Evolutionary conservation across 2,329 filamentous ascomycete genomes (phyloP).

Genomic region (Xylaria sp.): DNA sequence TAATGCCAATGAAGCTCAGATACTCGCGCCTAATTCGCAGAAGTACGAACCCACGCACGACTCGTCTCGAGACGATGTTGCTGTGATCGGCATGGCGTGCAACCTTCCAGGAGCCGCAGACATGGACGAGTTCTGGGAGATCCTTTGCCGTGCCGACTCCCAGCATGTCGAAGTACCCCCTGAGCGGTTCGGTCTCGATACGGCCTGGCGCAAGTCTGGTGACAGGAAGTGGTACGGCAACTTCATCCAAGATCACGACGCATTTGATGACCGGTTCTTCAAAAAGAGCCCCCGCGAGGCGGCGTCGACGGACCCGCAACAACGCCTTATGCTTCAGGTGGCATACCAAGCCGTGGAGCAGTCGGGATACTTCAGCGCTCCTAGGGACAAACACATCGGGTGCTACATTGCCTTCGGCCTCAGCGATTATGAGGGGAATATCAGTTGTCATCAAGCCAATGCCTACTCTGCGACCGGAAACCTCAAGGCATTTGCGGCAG

Average conservation of each 20-base stretch:
- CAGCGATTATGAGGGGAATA: constrained; percentile 26
- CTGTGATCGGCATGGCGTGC: constrained; percentile 43
- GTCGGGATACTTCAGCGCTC: constrained; percentile 30
- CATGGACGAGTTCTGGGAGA: constrained; percentile 26
- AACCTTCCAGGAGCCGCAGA: constrained; percentile 37
- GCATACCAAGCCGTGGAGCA: constrained; percentile 40
- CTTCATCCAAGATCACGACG: constrained; percentile 29
- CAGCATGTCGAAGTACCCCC: too few species aligned
- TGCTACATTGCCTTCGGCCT: constrained; percentile 21
- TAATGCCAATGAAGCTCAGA: too few species aligned
- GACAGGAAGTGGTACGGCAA: constrained; percentile 29
- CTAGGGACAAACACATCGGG: constrained; percentile 33
- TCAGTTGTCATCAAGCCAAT: constrained; percentile 13
- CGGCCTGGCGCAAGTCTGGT: too few species aligned
- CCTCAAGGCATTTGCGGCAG: constrained; percentile 29
- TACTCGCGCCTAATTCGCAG: too few species aligned
- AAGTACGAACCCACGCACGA: too few species aligned
- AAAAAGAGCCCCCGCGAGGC: constrained; percentile 33
- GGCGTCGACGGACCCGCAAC: constrained; percentile 39
- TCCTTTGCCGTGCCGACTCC: too few species aligned
- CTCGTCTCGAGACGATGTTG: too few species aligned
- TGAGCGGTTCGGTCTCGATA: too few species aligned
- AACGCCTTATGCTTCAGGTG: constrained; percentile 39
- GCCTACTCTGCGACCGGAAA: constrained; percentile 34
- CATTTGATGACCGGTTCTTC: constrained; percentile 32